Evolutionary conservation across 1,139 yeast species (phyloP).

Genomic region (Debaryomyces sp.): DNA sequence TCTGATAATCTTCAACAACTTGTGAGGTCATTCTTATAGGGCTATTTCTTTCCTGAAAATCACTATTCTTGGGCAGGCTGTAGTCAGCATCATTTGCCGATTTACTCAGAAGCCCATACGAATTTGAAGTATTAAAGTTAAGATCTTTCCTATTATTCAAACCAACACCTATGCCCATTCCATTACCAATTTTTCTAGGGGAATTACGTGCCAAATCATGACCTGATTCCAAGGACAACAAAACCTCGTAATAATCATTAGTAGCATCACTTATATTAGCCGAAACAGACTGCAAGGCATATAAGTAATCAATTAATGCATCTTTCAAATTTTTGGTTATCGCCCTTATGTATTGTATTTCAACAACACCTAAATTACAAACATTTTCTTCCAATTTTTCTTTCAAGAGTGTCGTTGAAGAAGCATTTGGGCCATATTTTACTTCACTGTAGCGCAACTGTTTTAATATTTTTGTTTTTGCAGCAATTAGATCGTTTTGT

Average conservation of each 20-base stretch:
- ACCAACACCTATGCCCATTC: conserved; percentile 6
- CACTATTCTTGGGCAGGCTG: conserved; percentile 4
- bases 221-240: conserved; percentile 15
- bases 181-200: conserved; percentile 12
- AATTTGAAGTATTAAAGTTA: conserved; percentile 5
- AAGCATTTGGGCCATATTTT: conserved; percentile 48
- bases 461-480: conserved; percentile 36
- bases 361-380: conserved; percentile 51
- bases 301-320: conserved; percentile 45
- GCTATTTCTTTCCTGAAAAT: conserved; percentile 4
- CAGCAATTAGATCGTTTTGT: conserved; percentile 35
- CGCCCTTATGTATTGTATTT: conserved; percentile 51
- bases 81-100: conserved; percentile 8
- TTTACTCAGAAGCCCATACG: conserved; percentile 6
- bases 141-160: conserved; percentile 7
- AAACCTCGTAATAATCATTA: conserved; percentile 27
- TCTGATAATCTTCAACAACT: conserved; percentile 6
- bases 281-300: conserved; percentile 37
- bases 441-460: conserved; percentile 43
- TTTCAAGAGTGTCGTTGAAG: conserved; percentile 39
- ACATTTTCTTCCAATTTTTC: conserved; percentile 55
- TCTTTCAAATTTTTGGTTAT: conserved; percentile 48
- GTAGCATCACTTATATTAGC: conserved; percentile 31
- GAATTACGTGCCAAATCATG: conserved; percentile 11
- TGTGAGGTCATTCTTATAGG: conserved; percentile 10